phyloP scores from a whole-genome alignment of 2,329 filamentous ascomycete genomes.

The Penicillium sp. region DNA sequence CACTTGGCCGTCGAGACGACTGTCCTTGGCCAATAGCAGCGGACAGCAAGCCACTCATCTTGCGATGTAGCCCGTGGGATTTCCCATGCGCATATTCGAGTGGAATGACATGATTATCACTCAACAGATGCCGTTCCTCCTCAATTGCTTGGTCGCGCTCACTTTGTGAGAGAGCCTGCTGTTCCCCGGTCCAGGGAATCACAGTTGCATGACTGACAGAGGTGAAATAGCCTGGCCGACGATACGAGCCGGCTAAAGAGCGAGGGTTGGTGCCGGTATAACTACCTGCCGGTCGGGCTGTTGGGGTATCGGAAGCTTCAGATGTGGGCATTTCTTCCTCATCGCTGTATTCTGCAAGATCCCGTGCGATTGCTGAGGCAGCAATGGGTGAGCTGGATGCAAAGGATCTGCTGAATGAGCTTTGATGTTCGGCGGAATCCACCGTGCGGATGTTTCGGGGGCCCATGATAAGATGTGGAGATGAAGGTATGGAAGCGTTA shows the following conservation, averaged over 20 bases:
- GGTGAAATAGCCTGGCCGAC: conserved; percentile 71
- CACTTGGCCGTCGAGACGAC: conserved; percentile 13
- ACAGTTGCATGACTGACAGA: conserved; percentile 68
- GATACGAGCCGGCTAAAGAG: conserved; percentile 64
- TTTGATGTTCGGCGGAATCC: conserved; percentile 28
- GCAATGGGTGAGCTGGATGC: conserved; percentile 62
- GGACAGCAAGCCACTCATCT: conserved; percentile 25
- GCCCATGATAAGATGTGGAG: conserved; percentile 26
- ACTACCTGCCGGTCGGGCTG: conserved; percentile 42
- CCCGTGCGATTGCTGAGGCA: conserved; percentile 61
- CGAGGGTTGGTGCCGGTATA: conserved; percentile 37
- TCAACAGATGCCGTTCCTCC: conserved; percentile 56
- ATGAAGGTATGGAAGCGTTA: neutral
- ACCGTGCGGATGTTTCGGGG: conserved; percentile 28
- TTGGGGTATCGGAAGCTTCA: conserved; percentile 40
- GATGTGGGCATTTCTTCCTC: conserved; percentile 47
- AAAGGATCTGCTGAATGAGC: conserved; percentile 46
- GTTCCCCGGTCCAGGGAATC: conserved; percentile 49
- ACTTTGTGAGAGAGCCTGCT: conserved; percentile 48
- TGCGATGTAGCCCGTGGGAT: conserved; percentile 23
- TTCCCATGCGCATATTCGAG: conserved; percentile 45
- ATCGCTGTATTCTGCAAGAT: conserved; percentile 62
- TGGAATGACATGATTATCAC: conserved; percentile 58
- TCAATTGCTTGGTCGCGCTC: conserved; percentile 54
- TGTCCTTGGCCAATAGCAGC: conserved; percentile 13